Conservation (phyloP, 257 asterid genomes). For the Rubia yunnanensis region DNA sequence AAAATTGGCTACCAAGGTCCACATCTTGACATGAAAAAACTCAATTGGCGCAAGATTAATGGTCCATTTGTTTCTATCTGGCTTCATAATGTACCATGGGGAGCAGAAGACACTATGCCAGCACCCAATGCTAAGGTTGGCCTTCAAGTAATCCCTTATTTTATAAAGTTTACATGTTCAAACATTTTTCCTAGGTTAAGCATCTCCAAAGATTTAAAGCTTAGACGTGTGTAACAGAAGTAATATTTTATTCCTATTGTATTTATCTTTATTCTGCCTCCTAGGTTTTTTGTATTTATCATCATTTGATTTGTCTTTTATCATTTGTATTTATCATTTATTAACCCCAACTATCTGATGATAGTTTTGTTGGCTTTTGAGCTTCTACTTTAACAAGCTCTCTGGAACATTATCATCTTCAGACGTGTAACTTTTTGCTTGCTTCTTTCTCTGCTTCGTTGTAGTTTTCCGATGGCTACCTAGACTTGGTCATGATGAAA, state of each 20-base stretch:
- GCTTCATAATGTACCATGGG: slow-evolving; percentile 99
- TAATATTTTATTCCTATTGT: neutral
- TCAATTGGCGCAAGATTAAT: slow-evolving; percentile 69
- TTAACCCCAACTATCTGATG: neutral
- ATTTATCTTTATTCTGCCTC: too few species aligned
- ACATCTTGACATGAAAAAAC: slow-evolving; percentile 36
- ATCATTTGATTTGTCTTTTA: neutral
- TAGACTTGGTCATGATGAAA: slow-evolving; percentile 81
- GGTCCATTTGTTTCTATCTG: slow-evolving; percentile 93
- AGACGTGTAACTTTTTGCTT: neutral
- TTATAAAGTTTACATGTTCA: neutral
- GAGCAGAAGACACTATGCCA: slow-evolving; percentile 75
- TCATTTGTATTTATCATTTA: neutral
- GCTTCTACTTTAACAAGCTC: neutral
- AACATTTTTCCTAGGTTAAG: neutral
- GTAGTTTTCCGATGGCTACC: slow-evolving; percentile 96
- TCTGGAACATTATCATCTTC: neutral
- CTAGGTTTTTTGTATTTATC: neutral
- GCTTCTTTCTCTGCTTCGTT: slow-evolving; percentile 2
- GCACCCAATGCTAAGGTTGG: slow-evolving; percentile 93
- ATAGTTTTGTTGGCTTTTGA: neutral
- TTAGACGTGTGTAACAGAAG: neutral
- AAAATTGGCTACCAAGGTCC: slow-evolving; percentile 62
- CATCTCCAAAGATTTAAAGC: too few species aligned
- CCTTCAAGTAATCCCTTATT: slow-evolving; percentile 7